A percentile compares a stretch with the other conserved stretches of the same genome.
These are phyloP conservation scores for Gastrodia elata DNA, from an alignment of 106 monocot species.

Conservation along the genomic window DNA sequence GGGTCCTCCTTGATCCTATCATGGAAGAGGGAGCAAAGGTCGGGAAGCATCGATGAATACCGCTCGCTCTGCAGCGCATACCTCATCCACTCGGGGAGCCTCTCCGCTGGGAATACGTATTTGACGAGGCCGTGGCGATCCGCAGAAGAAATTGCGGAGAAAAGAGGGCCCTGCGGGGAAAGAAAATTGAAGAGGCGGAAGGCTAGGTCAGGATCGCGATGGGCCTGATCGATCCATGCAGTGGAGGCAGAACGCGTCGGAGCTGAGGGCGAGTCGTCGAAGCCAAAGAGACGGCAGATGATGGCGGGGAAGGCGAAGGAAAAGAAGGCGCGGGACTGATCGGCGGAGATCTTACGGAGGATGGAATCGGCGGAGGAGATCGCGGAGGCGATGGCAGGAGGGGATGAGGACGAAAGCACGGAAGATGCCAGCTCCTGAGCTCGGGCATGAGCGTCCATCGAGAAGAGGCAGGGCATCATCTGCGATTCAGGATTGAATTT, in stretches of 20 bases:
- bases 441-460: constrained; percentile 40
- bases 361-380: constrained; percentile 31
- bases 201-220: constrained; percentile 28
- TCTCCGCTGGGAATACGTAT: constrained; percentile 66
- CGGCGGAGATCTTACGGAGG: constrained; percentile 53
- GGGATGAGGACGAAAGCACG: constrained; percentile 36
- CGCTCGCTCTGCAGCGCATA: constrained; percentile 22
- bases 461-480: constrained; percentile 25
- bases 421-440: constrained; percentile 49
- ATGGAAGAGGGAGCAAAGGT: constrained; percentile 50
- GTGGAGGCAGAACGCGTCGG: constrained; percentile 7
- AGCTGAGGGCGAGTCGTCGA: constrained; percentile 26
- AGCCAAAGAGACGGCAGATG: constrained; percentile 73
- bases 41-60: constrained; percentile 14
- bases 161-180: constrained; percentile 42
- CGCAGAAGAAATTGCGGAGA: constrained; percentile 41
- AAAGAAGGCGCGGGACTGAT: constrained; percentile 71
- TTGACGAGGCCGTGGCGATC: constrained; percentile 44
- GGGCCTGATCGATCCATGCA: constrained; percentile 52
- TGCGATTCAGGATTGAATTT: background rate
- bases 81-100: constrained; percentile 82
- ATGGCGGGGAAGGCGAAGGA: constrained; percentile 67
- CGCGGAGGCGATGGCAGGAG: constrained; percentile 41
- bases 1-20: constrained; percentile 35
- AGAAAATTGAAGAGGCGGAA: constrained; percentile 43